phyloP scores from a whole-genome alignment of 768 basidiomycete species.

The Piloderma croceum region DNA sequence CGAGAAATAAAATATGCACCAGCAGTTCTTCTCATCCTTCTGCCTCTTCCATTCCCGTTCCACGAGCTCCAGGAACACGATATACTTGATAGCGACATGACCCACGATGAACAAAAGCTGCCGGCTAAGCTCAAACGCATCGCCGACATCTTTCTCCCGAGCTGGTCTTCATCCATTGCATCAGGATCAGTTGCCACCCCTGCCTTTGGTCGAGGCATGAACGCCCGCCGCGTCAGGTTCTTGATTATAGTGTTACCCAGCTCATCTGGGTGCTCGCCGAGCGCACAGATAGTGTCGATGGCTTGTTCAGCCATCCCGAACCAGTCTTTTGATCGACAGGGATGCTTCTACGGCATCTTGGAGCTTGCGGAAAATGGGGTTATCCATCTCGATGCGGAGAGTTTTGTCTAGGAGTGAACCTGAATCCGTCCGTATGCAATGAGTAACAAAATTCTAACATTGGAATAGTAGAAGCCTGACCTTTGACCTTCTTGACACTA shows the following conservation, averaged over 20 bases:
- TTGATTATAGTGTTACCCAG: slow-evolving; percentile 79
- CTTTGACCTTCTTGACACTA: slow-evolving; percentile 96
- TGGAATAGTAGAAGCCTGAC: slow-evolving; percentile 29
- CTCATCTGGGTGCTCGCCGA: slow-evolving; percentile 88
- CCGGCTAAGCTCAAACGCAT: slow-evolving; percentile 74
- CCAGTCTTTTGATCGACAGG: slow-evolving; percentile 87
- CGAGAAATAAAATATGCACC: slow-evolving; percentile 45
- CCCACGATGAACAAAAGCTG: slow-evolving; percentile 96
- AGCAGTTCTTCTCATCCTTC: slow-evolving; percentile 78
- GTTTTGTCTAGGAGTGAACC: slow-evolving; percentile 87
- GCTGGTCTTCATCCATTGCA: slow-evolving; percentile 53
- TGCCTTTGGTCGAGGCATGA: slow-evolving; percentile 32
- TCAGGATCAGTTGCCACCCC: slow-evolving; percentile 36
- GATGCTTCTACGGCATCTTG: slow-evolving; percentile 72
- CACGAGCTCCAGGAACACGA: slow-evolving; percentile 91
- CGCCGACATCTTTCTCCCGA: slow-evolving; percentile 49
- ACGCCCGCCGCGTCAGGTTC: slow-evolving; percentile 71
- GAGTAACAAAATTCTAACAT: neutral
- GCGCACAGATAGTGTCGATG: slow-evolving; percentile 90
- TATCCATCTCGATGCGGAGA: slow-evolving; percentile 81
- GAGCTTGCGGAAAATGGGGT: slow-evolving; percentile 77
- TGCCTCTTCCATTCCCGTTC: slow-evolving; percentile 96
- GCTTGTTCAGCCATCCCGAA: slow-evolving; percentile 95
- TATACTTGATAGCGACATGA: slow-evolving; percentile 95
- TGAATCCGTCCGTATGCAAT: slow-evolving; percentile 18